These are phyloP conservation scores for Arachis hypogaea DNA, from an alignment of 306 rosid species.

Conservation along the genomic window DNA sequence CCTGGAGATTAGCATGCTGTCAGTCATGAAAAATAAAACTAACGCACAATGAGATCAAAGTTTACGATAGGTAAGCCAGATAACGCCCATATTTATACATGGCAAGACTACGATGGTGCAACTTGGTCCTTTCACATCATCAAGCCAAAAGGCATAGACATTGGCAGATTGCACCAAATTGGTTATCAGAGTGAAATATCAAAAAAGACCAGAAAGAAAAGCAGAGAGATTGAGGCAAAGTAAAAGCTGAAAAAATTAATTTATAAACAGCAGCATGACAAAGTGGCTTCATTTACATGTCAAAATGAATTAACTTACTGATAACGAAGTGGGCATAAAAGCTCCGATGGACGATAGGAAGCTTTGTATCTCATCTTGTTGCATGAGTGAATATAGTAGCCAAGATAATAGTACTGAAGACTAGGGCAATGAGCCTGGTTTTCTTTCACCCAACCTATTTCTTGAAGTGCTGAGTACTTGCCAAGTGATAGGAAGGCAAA, in stretches of 20 bases:
- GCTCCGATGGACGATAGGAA: slow-evolving; percentile 83
- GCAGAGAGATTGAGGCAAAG: slow-evolving; percentile 11
- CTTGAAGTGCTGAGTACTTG: slow-evolving; percentile 91
- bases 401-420: slow-evolving; percentile 91
- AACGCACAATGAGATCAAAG: slow-evolving; percentile 24
- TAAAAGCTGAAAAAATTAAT: slow-evolving; percentile 22
- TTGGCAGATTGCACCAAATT: slow-evolving; percentile 15
- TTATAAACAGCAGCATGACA: slow-evolving; percentile 22
- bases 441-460: slow-evolving; percentile 88
- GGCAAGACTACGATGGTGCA: neutral
- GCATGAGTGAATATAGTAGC: slow-evolving; percentile 93
- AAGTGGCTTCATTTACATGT: slow-evolving; percentile 15
- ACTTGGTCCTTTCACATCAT: slow-evolving; percentile 18
- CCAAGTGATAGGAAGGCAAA: slow-evolving; percentile 93
- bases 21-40: slow-evolving; percentile 35
- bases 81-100: neutral
- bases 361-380: slow-evolving; percentile 98
- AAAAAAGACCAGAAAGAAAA: slow-evolving; percentile 21
- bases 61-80: neutral
- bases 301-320: slow-evolving; percentile 63
- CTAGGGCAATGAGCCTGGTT: slow-evolving; percentile 75
- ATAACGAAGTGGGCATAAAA: slow-evolving; percentile 90
- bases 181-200: slow-evolving; percentile 3
- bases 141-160: slow-evolving; percentile 8
- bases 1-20: slow-evolving; percentile 58